Conservation (phyloP, 495 filamentous ascomycete genomes). For the Neurospora terricola region DNA sequence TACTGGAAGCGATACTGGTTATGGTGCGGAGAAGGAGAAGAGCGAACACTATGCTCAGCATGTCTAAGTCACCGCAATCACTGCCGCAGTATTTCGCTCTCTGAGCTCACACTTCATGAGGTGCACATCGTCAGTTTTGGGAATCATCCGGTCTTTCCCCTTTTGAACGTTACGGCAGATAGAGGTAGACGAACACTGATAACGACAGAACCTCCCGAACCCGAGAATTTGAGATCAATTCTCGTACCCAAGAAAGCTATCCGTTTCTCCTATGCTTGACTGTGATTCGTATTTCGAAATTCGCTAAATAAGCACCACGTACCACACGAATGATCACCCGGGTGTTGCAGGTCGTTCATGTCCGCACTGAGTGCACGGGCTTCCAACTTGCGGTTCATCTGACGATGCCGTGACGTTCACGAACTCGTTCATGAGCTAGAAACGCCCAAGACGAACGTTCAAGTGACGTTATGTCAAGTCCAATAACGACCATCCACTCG, state of each 20-base stretch:
- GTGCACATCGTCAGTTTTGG: neutral
- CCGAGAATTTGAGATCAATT: neutral
- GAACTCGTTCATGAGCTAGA: neutral
- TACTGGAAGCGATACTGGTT: conserved; percentile 11
- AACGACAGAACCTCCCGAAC: neutral
- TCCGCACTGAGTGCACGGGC: neutral
- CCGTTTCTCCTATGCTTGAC: neutral
- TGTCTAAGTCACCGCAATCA: neutral
- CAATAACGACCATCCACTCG: neutral
- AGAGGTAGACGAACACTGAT: neutral
- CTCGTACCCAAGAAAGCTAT: neutral
- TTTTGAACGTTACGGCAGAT: neutral
- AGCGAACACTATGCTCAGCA: conserved; percentile 1
- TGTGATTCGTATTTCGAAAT: neutral
- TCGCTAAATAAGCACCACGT: neutral
- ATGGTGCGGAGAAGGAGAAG: conserved; percentile 17
- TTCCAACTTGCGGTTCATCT: neutral
- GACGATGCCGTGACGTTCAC: neutral
- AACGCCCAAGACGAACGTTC: neutral
- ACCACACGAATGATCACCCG: neutral
- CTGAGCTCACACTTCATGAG: neutral
- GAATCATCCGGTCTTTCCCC: neutral
- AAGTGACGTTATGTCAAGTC: neutral
- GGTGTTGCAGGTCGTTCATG: neutral
- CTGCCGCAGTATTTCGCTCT: neutral